Percentiles rank a stretch among this genome's conserved stretches.
These are phyloP conservation scores for Tardiomyces digboiensis DNA, from an alignment of 1,139 yeast genomes.

Conservation along the genomic window DNA sequence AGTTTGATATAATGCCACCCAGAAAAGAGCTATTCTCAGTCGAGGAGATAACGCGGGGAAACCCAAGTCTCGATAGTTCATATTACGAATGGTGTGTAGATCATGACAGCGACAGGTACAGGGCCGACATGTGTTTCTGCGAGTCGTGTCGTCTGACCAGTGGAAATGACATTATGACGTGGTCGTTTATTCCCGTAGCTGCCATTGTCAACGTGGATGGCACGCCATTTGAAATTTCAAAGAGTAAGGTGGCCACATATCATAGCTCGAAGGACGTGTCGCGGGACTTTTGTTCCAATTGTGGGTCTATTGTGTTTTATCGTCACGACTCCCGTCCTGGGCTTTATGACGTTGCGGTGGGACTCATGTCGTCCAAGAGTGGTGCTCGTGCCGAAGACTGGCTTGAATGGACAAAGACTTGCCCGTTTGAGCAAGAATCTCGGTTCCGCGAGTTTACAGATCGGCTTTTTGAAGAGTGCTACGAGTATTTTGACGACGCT, in stretches of 20 bases:
- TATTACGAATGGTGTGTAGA: neutral
- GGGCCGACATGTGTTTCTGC: neutral
- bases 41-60: neutral
- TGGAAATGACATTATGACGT: neutral
- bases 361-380: neutral
- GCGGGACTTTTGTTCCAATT: neutral
- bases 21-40: neutral
- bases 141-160: neutral
- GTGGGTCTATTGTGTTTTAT: neutral
- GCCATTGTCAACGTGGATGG: neutral
- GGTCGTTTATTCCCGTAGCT: neutral
- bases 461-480: no score
- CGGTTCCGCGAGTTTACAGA: neutral
- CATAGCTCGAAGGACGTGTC: neutral
- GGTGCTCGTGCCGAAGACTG: constrained; percentile 1
- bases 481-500: no score
- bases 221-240: neutral
- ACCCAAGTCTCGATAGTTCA: neutral
- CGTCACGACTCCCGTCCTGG: neutral
- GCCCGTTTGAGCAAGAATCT: neutral
- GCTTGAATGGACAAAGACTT: neutral
- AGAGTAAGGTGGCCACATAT: neutral
- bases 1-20: neutral
- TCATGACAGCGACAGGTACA: neutral
- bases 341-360: neutral